These are phyloP conservation scores for Cladophialophora psammophila DNA, from an alignment of 2,329 filamentous ascomycete genomes.

Conservation along the genomic window DNA sequence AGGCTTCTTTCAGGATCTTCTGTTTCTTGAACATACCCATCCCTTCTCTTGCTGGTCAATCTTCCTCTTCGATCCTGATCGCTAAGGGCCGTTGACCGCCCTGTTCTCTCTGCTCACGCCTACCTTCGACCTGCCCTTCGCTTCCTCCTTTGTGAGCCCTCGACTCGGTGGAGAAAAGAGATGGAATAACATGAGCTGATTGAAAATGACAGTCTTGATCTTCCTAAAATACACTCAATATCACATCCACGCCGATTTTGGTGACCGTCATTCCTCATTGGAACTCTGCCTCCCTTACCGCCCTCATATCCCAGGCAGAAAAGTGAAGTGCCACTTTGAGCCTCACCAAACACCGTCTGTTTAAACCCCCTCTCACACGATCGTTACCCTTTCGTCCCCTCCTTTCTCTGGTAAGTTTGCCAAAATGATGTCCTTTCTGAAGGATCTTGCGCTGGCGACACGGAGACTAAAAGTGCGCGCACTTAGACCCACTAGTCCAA, in stretches of 20 bases:
- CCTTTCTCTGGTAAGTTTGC: constrained; percentile 25
- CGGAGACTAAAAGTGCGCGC: constrained; percentile 24
- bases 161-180: constrained; percentile 13
- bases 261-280: background rate
- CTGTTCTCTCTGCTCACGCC: constrained; percentile 16
- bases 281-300: constrained; percentile 10
- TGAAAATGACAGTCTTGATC: constrained; percentile 12
- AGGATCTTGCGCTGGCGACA: constrained; percentile 11
- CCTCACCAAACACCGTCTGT: constrained; percentile 13
- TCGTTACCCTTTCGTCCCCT: constrained; percentile 13
- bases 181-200: constrained; percentile 16
- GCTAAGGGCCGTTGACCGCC: constrained; percentile 32
- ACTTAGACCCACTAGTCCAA: constrained; percentile 22
- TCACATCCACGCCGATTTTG: constrained; percentile 2
- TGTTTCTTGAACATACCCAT: constrained; percentile 30
- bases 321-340: constrained; percentile 8
- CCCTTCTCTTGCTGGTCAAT: constrained; percentile 37
- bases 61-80: constrained; percentile 23
- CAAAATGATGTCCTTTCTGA: constrained; percentile 20
- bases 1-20: constrained; percentile 25
- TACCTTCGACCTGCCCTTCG: constrained; percentile 23
- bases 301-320: constrained; percentile 17
- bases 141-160: constrained; percentile 27
- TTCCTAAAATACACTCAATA: background rate
- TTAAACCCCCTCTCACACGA: constrained; percentile 14